Percentiles rank a stretch among this genome's conserved stretches.
Evolutionary conservation across 371 early-diverging fungal species (phyloP).

Genomic region (Polyrhizophydium stewartii): DNA sequence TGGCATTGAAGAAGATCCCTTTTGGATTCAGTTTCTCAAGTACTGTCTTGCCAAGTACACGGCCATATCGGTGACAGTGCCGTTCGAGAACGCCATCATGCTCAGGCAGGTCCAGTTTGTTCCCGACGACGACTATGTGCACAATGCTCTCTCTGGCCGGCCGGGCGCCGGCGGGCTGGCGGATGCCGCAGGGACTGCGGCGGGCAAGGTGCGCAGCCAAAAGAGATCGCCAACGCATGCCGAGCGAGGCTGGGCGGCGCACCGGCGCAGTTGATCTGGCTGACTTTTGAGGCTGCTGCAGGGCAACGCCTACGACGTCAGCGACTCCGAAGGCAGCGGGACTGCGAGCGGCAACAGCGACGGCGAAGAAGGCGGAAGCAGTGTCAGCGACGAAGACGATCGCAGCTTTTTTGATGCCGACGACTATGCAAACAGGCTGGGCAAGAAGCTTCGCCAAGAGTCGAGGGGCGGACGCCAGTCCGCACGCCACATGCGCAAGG

Average conservation of each 20-base stretch:
- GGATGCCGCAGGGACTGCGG: too few species aligned
- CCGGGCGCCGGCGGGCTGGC: too few species aligned
- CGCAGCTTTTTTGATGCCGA: not conserved
- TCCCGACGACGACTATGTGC: conserved; percentile 8
- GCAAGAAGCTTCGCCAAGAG: not conserved
- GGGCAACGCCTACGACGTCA: too few species aligned
- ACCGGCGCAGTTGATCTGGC: too few species aligned
- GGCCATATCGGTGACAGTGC: not conserved
- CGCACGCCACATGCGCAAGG: not conserved
- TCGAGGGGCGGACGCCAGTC: not conserved
- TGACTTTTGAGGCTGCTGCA: too few species aligned
- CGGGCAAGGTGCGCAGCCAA: too few species aligned
- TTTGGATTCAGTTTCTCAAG: not conserved
- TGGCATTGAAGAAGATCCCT: not conserved
- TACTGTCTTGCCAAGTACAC: not conserved
- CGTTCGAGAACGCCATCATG: conserved; percentile 2
- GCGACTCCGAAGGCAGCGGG: too few species aligned
- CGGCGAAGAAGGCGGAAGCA: too few species aligned
- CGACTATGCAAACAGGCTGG: not conserved
- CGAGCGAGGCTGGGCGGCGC: too few species aligned
- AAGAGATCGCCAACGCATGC: too few species aligned
- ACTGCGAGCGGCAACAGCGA: too few species aligned
- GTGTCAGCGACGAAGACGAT: not conserved
- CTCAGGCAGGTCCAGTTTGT: conserved; percentile 18
- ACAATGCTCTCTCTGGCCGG: too few species aligned